Evolutionary conservation across 2,329 filamentous ascomycete genomes (phyloP).

Genomic region (Ophiostoma sp.): DNA sequence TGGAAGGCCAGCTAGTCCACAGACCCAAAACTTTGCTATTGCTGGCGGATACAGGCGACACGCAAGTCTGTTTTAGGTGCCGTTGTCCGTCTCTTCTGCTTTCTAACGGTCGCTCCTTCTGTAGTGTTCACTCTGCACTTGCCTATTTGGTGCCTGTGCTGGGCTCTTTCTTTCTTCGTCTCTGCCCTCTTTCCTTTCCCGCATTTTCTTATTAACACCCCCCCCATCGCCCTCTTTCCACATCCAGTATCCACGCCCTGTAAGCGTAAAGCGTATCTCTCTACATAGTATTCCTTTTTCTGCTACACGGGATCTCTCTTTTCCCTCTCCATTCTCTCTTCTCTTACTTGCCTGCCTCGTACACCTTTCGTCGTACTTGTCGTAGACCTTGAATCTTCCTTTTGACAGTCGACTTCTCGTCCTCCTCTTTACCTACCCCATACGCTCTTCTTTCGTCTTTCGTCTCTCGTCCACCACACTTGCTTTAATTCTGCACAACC

Average conservation of each 20-base stretch:
- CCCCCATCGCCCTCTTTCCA: background rate
- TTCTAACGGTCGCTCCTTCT: background rate
- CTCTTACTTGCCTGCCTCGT: conserved; percentile 13
- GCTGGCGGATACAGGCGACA: background rate
- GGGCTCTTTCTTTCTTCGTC: background rate
- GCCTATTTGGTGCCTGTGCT: background rate
- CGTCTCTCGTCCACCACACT: background rate
- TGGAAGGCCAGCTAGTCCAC: background rate
- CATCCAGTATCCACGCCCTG: background rate
- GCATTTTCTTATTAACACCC: background rate
- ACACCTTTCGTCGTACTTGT: conserved; percentile 14
- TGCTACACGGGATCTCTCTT: conserved; percentile 13
- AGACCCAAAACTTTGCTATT: background rate
- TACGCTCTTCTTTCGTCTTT: conserved; percentile 8
- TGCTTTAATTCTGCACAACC: conserved; percentile 5
- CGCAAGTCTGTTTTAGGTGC: background rate
- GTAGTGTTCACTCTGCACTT: background rate
- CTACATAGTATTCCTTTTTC: conserved; percentile 12
- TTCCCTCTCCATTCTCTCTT: conserved; percentile 2
- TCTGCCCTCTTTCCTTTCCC: background rate
- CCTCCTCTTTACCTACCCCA: conserved; percentile 4
- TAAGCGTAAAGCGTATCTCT: conserved; percentile 3
- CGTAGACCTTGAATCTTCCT: background rate
- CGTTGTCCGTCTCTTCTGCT: background rate
- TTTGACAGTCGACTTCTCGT: conserved; percentile 8